Conservation (phyloP, 306 rosid genomes). For the Begonia fuchsioides region DNA sequence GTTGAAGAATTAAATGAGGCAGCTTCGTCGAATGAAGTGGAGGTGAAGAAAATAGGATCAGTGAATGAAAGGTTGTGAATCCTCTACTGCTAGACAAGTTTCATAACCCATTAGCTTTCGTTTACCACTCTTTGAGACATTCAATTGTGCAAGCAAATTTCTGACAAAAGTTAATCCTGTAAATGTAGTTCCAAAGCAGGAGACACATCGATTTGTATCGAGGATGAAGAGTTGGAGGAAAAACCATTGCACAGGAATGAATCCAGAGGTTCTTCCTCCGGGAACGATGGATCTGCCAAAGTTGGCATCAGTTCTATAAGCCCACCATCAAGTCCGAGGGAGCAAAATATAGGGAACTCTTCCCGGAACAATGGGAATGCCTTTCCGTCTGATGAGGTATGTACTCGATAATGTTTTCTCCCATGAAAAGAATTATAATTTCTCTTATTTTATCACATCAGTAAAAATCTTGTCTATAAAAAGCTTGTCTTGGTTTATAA, state of each 20-base stretch:
- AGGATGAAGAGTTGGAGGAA: slow-evolving; percentile 62
- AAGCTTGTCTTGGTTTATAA: slow-evolving; percentile 8
- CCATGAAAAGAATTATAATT: background rate
- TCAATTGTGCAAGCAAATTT: slow-evolving; percentile 9
- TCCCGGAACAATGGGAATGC: slow-evolving; percentile 25
- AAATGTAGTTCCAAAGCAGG: slow-evolving; percentile 60
- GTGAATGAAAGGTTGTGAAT: slow-evolving; percentile 52
- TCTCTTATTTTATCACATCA: slow-evolving; percentile 6
- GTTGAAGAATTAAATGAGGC: slow-evolving; percentile 19
- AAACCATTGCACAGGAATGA: slow-evolving; percentile 64
- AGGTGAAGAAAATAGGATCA: slow-evolving; percentile 21
- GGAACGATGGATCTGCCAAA: slow-evolving; percentile 27
- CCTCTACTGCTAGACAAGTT: background rate
- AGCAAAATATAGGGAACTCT: slow-evolving; percentile 15
- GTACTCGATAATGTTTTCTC: background rate
- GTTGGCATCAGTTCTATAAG: slow-evolving; percentile 29
- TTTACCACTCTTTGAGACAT: background rate
- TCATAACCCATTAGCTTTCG: background rate
- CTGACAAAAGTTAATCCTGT: slow-evolving; percentile 19
- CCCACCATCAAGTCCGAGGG: slow-evolving; percentile 36
- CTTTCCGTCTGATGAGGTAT: slow-evolving; percentile 67
- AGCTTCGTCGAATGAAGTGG: slow-evolving; percentile 36
- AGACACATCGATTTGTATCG: slow-evolving; percentile 53
- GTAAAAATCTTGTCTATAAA: too few relatives aligned
- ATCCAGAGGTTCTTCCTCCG: slow-evolving; percentile 33